Conservation (phyloP, 495 filamentous ascomycete species). For the Xylaria curta region DNA sequence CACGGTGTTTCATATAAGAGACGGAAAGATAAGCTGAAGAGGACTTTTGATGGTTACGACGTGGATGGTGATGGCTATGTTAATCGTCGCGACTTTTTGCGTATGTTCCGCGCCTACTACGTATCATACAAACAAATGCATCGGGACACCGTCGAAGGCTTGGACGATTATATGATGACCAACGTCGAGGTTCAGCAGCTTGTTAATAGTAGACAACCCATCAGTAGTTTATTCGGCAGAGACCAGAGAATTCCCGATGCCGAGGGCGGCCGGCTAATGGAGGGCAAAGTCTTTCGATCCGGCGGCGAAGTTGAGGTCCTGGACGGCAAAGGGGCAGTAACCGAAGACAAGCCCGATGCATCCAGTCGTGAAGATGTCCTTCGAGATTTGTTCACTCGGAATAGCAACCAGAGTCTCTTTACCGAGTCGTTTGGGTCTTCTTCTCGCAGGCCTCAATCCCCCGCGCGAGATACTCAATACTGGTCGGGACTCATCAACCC, state of each 20-base stretch:
- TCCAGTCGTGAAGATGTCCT: slow-evolving; percentile 50
- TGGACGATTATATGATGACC: slow-evolving; percentile 81
- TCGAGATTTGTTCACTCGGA: slow-evolving; percentile 45
- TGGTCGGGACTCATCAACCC: slow-evolving; percentile 50
- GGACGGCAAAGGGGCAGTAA: slow-evolving; percentile 52
- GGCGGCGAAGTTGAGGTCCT: slow-evolving; percentile 68
- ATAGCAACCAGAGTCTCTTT: slow-evolving; percentile 44
- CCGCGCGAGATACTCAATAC: slow-evolving; percentile 43
- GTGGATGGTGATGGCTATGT: slow-evolving; percentile 89
- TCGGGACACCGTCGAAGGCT: slow-evolving; percentile 77
- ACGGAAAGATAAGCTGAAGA: slow-evolving; percentile 72
- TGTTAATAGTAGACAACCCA: slow-evolving; percentile 74
- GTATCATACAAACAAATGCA: slow-evolving; percentile 84
- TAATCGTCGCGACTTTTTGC: slow-evolving; percentile 85
- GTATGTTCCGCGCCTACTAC: slow-evolving; percentile 91
- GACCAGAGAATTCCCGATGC: slow-evolving; percentile 66
- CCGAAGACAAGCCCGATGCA: slow-evolving; percentile 50
- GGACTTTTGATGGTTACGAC: slow-evolving; percentile 90
- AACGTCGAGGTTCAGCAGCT: slow-evolving; percentile 74
- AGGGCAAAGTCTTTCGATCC: slow-evolving; percentile 66
- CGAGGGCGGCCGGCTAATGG: slow-evolving; percentile 61
- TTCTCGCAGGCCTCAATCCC: slow-evolving; percentile 38
- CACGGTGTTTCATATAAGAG: slow-evolving; percentile 82
- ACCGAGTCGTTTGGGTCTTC: slow-evolving; percentile 39
- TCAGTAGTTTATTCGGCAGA: slow-evolving; percentile 73